These are phyloP conservation scores for Epichloe scottii DNA, from an alignment of 2,329 filamentous ascomycete genomes.

Conservation along the genomic window DNA sequence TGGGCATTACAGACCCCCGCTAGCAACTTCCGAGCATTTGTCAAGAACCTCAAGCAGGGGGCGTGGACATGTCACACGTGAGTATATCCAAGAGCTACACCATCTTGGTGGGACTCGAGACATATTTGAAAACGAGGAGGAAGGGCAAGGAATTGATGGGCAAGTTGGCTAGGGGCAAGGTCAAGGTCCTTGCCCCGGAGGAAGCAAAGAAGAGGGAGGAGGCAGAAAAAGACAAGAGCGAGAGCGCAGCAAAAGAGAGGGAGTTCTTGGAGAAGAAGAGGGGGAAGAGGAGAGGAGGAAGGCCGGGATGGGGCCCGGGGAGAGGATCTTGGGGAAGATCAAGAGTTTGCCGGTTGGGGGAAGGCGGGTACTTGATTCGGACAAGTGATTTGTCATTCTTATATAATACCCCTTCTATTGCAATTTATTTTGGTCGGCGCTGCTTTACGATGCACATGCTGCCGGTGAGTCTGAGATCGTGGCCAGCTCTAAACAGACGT, in stretches of 20 bases:
- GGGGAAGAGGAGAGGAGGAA: constrained; percentile 25
- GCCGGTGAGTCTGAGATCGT: not conserved
- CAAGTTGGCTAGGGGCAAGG: constrained; percentile 39
- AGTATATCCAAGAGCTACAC: constrained; percentile 73
- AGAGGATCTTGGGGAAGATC: constrained; percentile 29
- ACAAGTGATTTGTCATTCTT: not conserved
- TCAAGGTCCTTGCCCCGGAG: constrained; percentile 49
- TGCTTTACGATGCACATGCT: not conserved
- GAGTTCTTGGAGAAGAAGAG: constrained; percentile 27
- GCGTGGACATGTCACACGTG: constrained; percentile 68
- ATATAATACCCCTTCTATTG: constrained; percentile 2
- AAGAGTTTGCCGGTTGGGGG: constrained; percentile 18
- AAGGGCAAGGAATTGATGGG: constrained; percentile 45
- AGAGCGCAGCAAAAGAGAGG: constrained; percentile 42
- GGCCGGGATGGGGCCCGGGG: constrained; percentile 15
- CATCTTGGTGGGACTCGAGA: constrained; percentile 70
- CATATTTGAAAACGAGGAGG: constrained; percentile 57
- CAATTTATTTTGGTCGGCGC: not conserved
- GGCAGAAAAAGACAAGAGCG: constrained; percentile 45
- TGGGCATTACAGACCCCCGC: constrained; percentile 82
- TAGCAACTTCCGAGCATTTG: constrained; percentile 71
- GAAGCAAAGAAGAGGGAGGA: constrained; percentile 44
- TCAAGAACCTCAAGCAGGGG: constrained; percentile 57
- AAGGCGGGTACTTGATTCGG: constrained; percentile 3
- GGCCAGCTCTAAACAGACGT: not conserved